phyloP scores from a whole-genome alignment of 164 flowering plant genomes.

The Piper longum region DNA sequence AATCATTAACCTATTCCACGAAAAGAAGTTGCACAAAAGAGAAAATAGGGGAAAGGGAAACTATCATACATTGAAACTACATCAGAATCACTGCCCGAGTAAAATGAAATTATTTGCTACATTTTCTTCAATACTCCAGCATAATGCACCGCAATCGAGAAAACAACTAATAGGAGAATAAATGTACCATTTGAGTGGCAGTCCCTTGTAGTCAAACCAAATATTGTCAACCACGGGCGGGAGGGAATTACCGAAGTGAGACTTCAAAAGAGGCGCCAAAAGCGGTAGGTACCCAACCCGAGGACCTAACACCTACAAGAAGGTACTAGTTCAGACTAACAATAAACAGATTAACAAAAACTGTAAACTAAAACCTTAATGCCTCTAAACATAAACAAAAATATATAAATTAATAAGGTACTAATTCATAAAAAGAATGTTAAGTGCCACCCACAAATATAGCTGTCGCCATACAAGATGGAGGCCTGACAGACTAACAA shows the following conservation, averaged over 20 bases:
- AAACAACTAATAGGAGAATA: neutral
- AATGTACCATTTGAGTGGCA: slow-evolving; percentile 85
- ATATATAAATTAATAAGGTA: neutral
- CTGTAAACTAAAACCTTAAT: neutral
- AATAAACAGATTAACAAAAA: neutral
- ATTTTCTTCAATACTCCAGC: neutral
- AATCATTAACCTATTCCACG: neutral
- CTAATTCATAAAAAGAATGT: neutral
- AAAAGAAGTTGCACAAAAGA: no score
- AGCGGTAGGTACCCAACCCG: slow-evolving; percentile 80
- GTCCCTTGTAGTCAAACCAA: slow-evolving; percentile 94
- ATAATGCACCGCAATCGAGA: neutral
- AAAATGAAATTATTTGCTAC: neutral
- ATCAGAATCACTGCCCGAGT: neutral
- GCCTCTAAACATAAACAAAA: neutral
- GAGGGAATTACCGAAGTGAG: slow-evolving; percentile 65
- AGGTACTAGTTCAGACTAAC: neutral
- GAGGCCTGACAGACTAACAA: neutral
- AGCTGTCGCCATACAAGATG: neutral
- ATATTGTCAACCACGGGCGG: slow-evolving; percentile 85
- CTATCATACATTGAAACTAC: neutral
- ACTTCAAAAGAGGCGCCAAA: slow-evolving; percentile 52
- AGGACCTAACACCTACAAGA: slow-evolving; percentile 68
- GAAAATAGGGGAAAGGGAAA: no score
- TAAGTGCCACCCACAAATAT: neutral